Evolutionary conservation across 225 moss, liverwort and hornwort genomes (phyloP).

Genomic region (Pseudoscleropodium purum): DNA sequence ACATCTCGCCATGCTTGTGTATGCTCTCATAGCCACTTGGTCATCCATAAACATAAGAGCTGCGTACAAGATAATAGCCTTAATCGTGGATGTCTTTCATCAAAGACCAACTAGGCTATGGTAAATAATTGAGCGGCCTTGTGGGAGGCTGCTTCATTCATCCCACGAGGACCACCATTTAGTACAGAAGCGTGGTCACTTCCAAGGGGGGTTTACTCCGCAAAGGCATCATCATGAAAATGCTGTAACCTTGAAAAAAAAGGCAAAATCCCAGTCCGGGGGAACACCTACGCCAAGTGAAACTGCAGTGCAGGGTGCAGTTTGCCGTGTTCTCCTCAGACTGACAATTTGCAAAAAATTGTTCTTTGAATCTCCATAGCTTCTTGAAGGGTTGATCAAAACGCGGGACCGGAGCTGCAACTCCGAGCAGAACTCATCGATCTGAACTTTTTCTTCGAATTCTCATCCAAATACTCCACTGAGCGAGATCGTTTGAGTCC

Average conservation of each 20-base stretch:
- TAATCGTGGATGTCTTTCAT: no score
- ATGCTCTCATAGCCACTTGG: background rate
- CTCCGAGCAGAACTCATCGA: background rate
- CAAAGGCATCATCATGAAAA: background rate
- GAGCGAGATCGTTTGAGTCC: conserved; percentile 9
- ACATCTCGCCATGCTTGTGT: background rate
- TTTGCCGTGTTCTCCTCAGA: background rate
- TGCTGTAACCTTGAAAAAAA: background rate
- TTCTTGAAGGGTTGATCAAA: background rate
- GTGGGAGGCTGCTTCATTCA: background rate
- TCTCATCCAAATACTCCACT: background rate
- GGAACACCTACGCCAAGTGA: background rate
- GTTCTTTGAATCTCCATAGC: background rate
- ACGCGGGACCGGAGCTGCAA: background rate
- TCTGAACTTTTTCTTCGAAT: background rate
- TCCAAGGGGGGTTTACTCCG: background rate
- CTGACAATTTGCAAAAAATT: background rate
- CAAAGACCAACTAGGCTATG: background rate
- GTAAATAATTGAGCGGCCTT: background rate
- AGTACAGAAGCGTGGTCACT: background rate
- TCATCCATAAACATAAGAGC: background rate
- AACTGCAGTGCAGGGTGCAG: background rate
- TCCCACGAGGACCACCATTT: background rate
- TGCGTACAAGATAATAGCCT: background rate
- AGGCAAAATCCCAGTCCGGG: background rate